Evolutionary conservation across 257 asterid genomes (phyloP).

Genomic region (Fraxinus anomala): DNA sequence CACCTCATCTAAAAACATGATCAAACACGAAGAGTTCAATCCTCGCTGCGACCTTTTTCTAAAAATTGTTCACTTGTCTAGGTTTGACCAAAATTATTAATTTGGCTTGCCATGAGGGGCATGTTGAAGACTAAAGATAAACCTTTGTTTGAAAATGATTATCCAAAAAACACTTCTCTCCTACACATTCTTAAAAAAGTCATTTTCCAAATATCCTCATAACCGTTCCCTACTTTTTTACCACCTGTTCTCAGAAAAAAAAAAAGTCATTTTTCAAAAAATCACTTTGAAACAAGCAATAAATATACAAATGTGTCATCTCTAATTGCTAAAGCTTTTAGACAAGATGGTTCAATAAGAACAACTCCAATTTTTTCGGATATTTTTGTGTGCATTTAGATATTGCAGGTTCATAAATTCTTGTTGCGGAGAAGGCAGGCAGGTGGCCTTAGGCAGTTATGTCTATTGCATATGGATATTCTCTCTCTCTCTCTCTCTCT

Average conservation of each 20-base stretch:
- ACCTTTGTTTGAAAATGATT: too few relatives aligned
- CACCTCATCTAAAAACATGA: neutral
- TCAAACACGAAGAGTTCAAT: neutral
- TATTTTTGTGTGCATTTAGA: neutral
- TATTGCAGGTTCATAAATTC: neutral
- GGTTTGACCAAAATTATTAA: neutral
- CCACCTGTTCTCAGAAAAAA: too few relatives aligned
- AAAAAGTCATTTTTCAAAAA: too few relatives aligned
- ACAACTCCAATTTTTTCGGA: neutral
- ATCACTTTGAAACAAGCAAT: too few relatives aligned
- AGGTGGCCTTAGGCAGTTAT: neutral
- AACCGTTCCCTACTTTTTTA: too few relatives aligned
- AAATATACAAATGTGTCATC: neutral
- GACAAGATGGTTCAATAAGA: neutral
- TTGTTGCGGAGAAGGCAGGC: neutral
- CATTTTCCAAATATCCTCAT: too few relatives aligned
- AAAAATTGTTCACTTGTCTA: neutral
- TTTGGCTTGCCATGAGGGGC: neutral
- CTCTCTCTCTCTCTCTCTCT: neutral
- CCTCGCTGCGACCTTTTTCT: neutral
- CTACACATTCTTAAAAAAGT: too few relatives aligned
- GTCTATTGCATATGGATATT: neutral
- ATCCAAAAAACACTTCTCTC: too few relatives aligned
- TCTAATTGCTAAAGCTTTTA: neutral
- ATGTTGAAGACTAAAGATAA: neutral